Base-by-base conservation (phyloP, 1,284 basidiomycete genomes). In the Phellopilus nigrolimitatus region DNA sequence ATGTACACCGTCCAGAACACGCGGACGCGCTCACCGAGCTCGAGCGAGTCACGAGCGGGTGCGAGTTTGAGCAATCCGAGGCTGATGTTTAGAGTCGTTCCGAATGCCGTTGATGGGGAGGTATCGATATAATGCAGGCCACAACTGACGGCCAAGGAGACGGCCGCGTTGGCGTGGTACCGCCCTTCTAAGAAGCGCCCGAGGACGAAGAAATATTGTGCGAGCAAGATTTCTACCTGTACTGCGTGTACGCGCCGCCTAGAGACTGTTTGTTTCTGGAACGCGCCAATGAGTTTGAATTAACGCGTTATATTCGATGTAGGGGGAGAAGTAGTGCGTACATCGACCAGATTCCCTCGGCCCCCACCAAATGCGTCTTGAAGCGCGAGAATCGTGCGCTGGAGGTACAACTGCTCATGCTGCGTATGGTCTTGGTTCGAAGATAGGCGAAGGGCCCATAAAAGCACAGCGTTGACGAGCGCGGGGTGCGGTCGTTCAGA, bases 1-100 rank as follows among this genome's bases (percentile, higher is more conserved):
- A 76, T 74, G 62, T 79, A 86, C 10, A 82, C 80, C 56, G 80
- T 77, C 84, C 84, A 87, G 56, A 87, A 87, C 1, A 80, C 74
- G 31, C 79, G 64, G 46, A 84, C 79, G 34, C 80, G 71, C 60
- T 86, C 82, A 50, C 77, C 80, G 42, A 80, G 77, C 53, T 78
- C 74, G 27, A 79, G 62, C 7, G 57, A 57, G 53, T 76, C 71
- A 15, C 58, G 51, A 0, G 73, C 64, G 0, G 63, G 62, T 2
- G 68, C 27, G n/a, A 44, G 21, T 5, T 44, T 24, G 19, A n/a
- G n/a, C n/a, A 44, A 44, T 9, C n/a, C 19, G 19, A 8, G 6
- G 6, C 37, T 21, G 8, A 8, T 6, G n/a, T 39, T 15, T 17
- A n/a, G n/a, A 17, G 17, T 8, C 13, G 37, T 7, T 8, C 37